These are phyloP conservation scores for Polygonum aviculare DNA, from an alignment of 148 eudicot genomes.

Conservation along the genomic window DNA sequence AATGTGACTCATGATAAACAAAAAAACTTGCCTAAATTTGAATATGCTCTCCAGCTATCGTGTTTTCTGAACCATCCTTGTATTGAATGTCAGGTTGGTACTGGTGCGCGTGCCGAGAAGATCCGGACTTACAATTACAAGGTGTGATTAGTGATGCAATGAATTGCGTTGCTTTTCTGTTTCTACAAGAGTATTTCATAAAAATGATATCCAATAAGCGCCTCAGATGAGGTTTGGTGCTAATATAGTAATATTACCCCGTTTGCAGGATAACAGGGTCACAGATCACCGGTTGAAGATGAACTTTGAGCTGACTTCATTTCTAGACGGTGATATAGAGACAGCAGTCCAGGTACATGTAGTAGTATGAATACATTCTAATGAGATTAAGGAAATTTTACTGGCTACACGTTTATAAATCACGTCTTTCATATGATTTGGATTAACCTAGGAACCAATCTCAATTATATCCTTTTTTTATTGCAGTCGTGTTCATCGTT, in stretches of 20 bases:
- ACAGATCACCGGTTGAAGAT: slow-evolving; percentile 93
- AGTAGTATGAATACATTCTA: not conserved
- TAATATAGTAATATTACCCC: not conserved
- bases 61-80: slow-evolving; percentile 9
- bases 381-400: not conserved
- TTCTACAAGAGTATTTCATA: not conserved
- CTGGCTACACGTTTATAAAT: not conserved
- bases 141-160: slow-evolving; percentile 28
- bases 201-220: not conserved
- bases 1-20: not conserved
- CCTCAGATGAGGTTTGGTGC: not conserved
- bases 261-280: slow-evolving; percentile 77
- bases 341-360: slow-evolving; percentile 73
- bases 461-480: not conserved
- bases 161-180: not conserved
- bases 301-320: slow-evolving; percentile 83
- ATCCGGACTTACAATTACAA: slow-evolving; percentile 92
- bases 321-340: slow-evolving; percentile 81
- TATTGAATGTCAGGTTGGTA: slow-evolving; percentile 73
- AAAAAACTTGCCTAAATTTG: no score
- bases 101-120: slow-evolving; percentile 95
- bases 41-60: not conserved
- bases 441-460: not conserved
- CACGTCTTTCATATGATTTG: not conserved
- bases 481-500: slow-evolving; percentile 72